Base-by-base conservation (phyloP, 208 protist genomes). In the Blastocrithidia nonstop region DNA sequence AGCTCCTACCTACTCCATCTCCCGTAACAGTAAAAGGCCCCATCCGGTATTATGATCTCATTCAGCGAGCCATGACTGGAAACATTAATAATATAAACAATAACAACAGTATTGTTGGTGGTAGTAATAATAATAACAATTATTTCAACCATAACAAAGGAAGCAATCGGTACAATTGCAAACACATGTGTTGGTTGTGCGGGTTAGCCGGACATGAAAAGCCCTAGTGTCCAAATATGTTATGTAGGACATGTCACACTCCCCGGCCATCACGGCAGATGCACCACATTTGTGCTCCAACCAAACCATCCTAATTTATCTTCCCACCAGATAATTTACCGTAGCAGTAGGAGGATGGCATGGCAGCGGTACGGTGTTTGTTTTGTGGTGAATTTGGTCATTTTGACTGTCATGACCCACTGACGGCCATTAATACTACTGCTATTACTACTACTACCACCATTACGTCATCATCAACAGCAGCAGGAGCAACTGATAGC, bases 151-250 rank as follows among this genome's bases (percentile, higher is more conserved):
- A 48, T 19, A 43, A 37, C 19, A 40, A 53, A 7, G 53, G 41
- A 40, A 50, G 32, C 25, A 40, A 35, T 1, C 26, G 27, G 31
- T 31, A 45, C 15, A 51, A 50, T 8, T 32, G 56, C 6, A 62
- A 48, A 9, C 81, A 82, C 50, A 69, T 89, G n/a, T 89, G 79
- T 58, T 89, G 79, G 79, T 62, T 64, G 50, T 89, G 79, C 36
- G 79, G 79, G 17, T 66, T 89, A 50, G 40, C 62, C 2, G 71
- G 70, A 0, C 79, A 89, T 33, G 79, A 89, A 49, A 89, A 89
- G 48, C 71, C 79, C 5, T 45, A 71, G n/a, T 89, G 79, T 62
- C 60, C 60, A 9, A 89, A 89, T 54, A 51, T 37, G 27, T 50
- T 89, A 4, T 89, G 79, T 54, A 60, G 58, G 32, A 66, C 54